phyloP scores from a whole-genome alignment of 78 protist genomes.

The Isochrysis galbana region DNA sequence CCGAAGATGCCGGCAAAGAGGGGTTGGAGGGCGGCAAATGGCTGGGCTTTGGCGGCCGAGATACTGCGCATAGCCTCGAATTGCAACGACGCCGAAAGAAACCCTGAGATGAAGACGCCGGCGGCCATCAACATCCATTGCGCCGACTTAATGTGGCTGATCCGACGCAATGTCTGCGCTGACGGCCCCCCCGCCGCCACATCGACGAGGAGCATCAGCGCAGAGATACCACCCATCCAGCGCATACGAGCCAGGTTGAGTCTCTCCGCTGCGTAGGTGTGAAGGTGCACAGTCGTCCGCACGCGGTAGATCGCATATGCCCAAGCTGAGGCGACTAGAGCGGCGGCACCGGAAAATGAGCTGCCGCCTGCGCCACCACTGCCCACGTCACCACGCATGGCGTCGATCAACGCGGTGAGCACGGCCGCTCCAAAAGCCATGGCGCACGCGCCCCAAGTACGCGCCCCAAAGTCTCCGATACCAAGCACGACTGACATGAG shows the following conservation, averaged over 20 bases:
- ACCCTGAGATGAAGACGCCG: background rate
- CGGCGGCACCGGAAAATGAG: background rate
- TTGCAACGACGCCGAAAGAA: background rate
- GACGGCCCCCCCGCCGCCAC: too few relatives aligned
- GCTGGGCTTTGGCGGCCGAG: conserved; percentile 3
- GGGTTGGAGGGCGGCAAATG: background rate
- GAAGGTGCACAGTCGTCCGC: background rate
- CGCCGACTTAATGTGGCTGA: background rate
- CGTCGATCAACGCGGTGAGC: background rate
- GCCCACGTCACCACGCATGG: background rate
- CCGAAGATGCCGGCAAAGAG: conserved; percentile 10
- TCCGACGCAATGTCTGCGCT: background rate
- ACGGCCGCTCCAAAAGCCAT: background rate
- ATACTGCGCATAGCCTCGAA: conserved; percentile 12
- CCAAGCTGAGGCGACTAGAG: background rate
- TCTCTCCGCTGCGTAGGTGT: background rate
- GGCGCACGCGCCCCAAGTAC: background rate
- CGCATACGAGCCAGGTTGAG: too few relatives aligned
- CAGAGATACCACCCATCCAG: too few relatives aligned
- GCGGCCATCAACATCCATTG: background rate
- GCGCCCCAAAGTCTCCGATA: background rate
- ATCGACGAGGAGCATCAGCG: too few relatives aligned
- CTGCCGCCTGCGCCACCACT: background rate
- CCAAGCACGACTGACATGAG: background rate
- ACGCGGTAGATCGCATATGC: background rate